Conservation (phyloP, 352 stramenopile genomes). For the Aphanomyces cochlioides region DNA sequence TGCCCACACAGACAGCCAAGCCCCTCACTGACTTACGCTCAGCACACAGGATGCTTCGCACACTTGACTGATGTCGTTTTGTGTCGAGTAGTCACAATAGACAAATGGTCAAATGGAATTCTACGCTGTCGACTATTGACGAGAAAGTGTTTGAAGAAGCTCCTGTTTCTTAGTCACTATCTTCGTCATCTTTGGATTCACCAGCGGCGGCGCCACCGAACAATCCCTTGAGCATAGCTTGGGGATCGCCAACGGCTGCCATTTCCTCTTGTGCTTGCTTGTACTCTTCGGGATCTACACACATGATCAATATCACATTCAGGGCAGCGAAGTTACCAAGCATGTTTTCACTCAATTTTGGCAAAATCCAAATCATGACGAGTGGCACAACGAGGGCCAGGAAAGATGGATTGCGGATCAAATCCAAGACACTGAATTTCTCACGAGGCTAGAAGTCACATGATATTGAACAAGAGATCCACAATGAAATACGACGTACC, state of each 20-base stretch:
- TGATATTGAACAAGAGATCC: neutral
- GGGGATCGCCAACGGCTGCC: conserved; percentile 55
- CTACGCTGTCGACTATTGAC: no score
- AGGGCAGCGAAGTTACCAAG: conserved; percentile 42
- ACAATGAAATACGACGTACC: conserved; percentile 7
- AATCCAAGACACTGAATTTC: conserved; percentile 68
- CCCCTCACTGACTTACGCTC: no score
- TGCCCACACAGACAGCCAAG: no score
- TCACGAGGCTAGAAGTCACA: conserved; percentile 44
- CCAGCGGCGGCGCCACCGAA: conserved; percentile 50
- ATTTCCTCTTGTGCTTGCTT: conserved; percentile 86
- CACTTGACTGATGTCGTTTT: no score
- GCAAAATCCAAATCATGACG: conserved; percentile 69
- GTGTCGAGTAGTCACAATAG: no score
- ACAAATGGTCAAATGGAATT: no score
- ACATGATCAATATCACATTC: neutral
- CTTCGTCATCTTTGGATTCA: conserved; percentile 48
- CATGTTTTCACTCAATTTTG: conserved; percentile 74
- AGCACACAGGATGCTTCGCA: no score
- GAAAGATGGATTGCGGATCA: conserved; percentile 83
- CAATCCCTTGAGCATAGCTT: conserved; percentile 63
- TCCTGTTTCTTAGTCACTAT: conserved; percentile 14
- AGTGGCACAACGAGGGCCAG: conserved; percentile 73
- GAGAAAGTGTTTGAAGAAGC: no score
- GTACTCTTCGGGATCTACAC: conserved; percentile 76